Percentiles rank a stretch among this genome's conserved stretches.
Evolutionary conservation across 768 basidiomycete species (phyloP).

Genomic region (Leccinum pellstonianum): DNA sequence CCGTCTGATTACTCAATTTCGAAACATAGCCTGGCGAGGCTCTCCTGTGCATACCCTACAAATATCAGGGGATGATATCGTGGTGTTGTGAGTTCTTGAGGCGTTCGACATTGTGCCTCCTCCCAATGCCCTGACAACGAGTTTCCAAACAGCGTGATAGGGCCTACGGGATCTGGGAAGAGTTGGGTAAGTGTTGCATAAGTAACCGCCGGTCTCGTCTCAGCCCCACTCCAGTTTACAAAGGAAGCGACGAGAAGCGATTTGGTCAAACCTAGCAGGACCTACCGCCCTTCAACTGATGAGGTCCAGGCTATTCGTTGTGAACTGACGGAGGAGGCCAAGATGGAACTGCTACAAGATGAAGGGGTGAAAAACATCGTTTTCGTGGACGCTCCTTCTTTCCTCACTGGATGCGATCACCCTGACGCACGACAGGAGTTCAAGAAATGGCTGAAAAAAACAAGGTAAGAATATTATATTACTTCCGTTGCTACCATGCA

Average conservation of each 20-base stretch:
- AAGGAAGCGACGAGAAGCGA: conserved; percentile 10
- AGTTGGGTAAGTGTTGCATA: conserved; percentile 18
- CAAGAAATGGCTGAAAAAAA: background rate
- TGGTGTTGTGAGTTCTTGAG: conserved; percentile 17
- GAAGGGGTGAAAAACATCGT: conserved; percentile 12
- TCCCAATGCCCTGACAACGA: background rate
- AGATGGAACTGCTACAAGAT: background rate
- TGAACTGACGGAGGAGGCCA: conserved; percentile 12
- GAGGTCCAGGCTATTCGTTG: conserved; percentile 15
- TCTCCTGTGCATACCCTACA: background rate
- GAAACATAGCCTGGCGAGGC: conserved; percentile 5
- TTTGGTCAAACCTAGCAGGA: background rate
- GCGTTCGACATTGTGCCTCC: background rate
- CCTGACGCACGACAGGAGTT: conserved; percentile 10
- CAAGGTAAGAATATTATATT: background rate
- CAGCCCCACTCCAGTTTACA: conserved; percentile 10
- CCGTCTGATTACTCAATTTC: background rate
- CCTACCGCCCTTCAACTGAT: conserved; percentile 5
- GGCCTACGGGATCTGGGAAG: conserved; percentile 21
- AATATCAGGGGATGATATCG: conserved; percentile 17
- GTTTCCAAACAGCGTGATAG: conserved; percentile 10
- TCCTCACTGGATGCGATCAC: conserved; percentile 11
- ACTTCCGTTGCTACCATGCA: background rate
- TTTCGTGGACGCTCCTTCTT: conserved; percentile 24
- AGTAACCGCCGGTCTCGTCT: background rate